Percentiles rank a stretch among this genome's conserved stretches.
phyloP scores from a whole-genome alignment of 306 rosid species.

The Myrica gale region DNA sequence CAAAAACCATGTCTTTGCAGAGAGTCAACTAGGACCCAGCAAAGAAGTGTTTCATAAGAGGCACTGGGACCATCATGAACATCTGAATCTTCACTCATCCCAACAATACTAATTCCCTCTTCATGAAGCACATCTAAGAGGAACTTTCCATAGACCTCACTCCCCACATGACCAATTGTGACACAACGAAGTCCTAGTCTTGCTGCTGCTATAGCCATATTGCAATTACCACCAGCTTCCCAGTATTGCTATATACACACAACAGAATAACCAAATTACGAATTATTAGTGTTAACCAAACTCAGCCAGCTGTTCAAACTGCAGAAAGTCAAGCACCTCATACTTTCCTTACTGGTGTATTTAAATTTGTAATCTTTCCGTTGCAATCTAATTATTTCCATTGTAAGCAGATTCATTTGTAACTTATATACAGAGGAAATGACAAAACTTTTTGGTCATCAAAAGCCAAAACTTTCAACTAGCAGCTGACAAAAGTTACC shows the following conservation, averaged over 20 bases:
- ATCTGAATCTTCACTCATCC: constrained; percentile 46
- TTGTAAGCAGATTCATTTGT: no score
- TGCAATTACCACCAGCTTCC: constrained; percentile 99
- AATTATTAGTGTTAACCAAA: no score
- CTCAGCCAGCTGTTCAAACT: no score
- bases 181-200: constrained; percentile 73
- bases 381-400: no score
- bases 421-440: no score
- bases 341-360: no score
- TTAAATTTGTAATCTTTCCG: no score
- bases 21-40: constrained; percentile 98
- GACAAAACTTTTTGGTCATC: no score
- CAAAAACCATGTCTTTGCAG: constrained; percentile 88
- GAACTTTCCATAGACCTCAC: constrained; percentile 78
- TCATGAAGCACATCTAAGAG: constrained; percentile 71
- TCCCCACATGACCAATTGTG: constrained; percentile 84
- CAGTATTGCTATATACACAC: constrained; percentile 59
- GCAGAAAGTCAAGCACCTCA: no score
- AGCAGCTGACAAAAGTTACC: not conserved
- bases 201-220: constrained; percentile 89
- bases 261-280: constrained; percentile 20
- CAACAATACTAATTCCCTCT: constrained; percentile 77
- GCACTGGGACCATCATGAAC: constrained; percentile 31
- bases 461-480: no score
- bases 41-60: constrained; percentile 66